phyloP scores from a whole-genome alignment of 208 protist genomes.

The Lotmaria passim region DNA sequence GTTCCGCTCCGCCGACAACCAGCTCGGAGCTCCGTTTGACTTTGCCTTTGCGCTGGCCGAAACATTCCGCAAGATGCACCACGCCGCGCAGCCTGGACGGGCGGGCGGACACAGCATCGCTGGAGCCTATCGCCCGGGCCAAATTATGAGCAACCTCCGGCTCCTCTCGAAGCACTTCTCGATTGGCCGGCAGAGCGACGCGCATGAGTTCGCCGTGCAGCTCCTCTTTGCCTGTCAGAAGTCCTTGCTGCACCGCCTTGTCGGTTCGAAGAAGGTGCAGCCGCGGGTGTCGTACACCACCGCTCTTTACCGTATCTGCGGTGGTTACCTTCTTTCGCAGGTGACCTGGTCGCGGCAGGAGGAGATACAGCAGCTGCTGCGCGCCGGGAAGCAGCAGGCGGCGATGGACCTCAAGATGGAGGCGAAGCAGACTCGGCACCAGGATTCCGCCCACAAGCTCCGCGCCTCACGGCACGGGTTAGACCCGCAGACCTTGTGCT shows the following conservation, averaged over 20 bases:
- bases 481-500: conserved; percentile 43
- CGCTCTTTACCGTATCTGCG: conserved; percentile 80
- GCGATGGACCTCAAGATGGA: conserved; percentile 78
- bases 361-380: conserved; percentile 77
- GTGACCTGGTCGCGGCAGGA: conserved; percentile 80
- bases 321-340: conserved; percentile 86
- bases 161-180: conserved; percentile 76
- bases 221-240: conserved; percentile 80
- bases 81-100: background rate
- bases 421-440: conserved; percentile 23
- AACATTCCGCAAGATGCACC: conserved; percentile 73
- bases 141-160: conserved; percentile 68
- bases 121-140: conserved; percentile 55
- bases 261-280: conserved; percentile 73
- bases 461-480: conserved; percentile 17
- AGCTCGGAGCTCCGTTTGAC: conserved; percentile 76
- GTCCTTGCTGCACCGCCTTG: conserved; percentile 77
- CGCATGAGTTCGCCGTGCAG: conserved; percentile 91
- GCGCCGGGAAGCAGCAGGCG: conserved; percentile 71
- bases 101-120: conserved; percentile 18
- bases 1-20: conserved; percentile 58
- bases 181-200: conserved; percentile 88
- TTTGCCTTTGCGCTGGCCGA: conserved; percentile 86
- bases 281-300: conserved; percentile 72
- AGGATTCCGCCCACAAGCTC: background rate